A percentile compares a stretch with the other conserved stretches of the same genome.
Evolutionary conservation across 257 asterid genomes (phyloP).

Genomic region (Solanum microdontum): DNA sequence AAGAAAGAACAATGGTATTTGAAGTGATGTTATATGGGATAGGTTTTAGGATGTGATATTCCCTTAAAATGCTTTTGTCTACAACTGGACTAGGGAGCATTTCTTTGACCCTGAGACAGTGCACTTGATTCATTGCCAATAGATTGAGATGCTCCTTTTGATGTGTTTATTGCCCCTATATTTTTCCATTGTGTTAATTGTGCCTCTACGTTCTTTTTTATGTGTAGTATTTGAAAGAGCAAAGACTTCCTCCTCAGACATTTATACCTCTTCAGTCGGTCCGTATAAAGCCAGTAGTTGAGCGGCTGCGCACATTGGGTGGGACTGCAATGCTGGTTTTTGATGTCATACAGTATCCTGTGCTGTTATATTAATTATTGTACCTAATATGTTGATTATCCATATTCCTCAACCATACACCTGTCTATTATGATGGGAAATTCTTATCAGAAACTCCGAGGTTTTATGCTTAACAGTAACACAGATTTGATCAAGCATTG

Average conservation of each 20-base stretch:
- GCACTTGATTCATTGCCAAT: neutral
- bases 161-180: neutral
- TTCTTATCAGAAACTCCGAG: neutral
- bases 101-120: neutral
- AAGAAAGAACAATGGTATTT: neutral
- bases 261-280: slow-evolving; percentile 92
- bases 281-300: slow-evolving; percentile 82
- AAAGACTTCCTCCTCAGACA: slow-evolving; percentile 97
- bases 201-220: neutral
- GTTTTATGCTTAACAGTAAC: slow-evolving; percentile 43
- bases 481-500: slow-evolving; percentile 60
- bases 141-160: neutral
- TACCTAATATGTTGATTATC: neutral
- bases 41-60: neutral
- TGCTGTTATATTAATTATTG: neutral
- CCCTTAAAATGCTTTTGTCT: neutral
- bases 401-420: neutral
- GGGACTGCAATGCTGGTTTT: slow-evolving; percentile 88
- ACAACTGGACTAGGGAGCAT: neutral
- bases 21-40: neutral
- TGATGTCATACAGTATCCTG: slow-evolving; percentile 97
- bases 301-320: slow-evolving; percentile 81
- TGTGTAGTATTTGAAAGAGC: slow-evolving; percentile 88
- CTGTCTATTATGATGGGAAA: neutral
- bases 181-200: neutral